Base-by-base conservation (phyloP, 2,329 filamentous ascomycete species). In the Trichoderma oligosporum region DNA sequence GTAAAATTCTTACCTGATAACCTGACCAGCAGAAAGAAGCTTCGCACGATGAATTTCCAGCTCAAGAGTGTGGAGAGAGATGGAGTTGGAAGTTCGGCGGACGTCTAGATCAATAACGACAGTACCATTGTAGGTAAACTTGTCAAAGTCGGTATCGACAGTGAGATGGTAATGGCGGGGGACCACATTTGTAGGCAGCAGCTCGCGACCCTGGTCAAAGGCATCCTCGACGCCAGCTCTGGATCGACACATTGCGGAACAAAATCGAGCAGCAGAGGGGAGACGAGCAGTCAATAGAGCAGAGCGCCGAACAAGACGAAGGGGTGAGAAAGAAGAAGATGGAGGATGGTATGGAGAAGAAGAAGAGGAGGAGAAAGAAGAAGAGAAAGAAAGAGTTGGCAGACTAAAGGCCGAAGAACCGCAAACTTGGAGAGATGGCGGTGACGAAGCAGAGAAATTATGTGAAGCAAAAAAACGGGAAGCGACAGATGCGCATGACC, bases 101-200 rank as follows among this genome's bases (percentile, higher is more conserved):
- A 97, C 89, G 65, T 96, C 89, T 60, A 97, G 82, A 68, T 96
- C 90, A 68, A 97, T 92, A 58, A 85, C 75, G 52, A 96, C 91
- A 9, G 81, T 87, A 63, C 93, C 93, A 59, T 93, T 83, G 71
- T 93, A 97, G 62, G 85, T 91, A 74, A 94, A 91, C 63, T 87
- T 91, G 66, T 88, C 82, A 65, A 97, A 89, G 76, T 97, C 84
- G 55, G 93, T 91, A 76, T 97, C 94, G 61, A 97, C 80, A 1
- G 89, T 94, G 65, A 97, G 76, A 72, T 96, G 85, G 75, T 97
- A 97, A 76, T 97, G 91, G 36, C 81, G 76, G n/a, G 93, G 92
- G 72, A 93, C 88, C 67, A 97, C 91, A 69, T 97, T 96, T 74
- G 86, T 85, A 52, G 93, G 94, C 66, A 97, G 81, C 63, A 97